phyloP scores from a whole-genome alignment of 164 flowering plant genomes.

The Akebia trifoliata region DNA sequence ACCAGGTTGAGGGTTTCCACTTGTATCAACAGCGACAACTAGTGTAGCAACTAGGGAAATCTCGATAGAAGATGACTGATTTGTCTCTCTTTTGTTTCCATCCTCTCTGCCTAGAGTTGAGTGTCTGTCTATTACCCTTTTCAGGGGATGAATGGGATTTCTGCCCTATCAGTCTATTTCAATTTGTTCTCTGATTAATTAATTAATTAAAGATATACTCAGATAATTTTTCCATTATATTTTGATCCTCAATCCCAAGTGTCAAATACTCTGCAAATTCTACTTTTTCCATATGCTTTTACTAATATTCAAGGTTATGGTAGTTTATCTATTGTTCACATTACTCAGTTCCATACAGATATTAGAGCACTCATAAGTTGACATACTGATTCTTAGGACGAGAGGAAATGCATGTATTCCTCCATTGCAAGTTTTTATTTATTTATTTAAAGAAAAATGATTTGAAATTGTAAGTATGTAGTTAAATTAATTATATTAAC shows the following conservation, averaged over 20 bases:
- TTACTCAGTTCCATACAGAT: no score
- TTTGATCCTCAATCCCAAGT: neutral
- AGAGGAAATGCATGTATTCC: no score
- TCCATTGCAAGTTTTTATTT: no score
- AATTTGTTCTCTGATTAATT: conserved; percentile 28
- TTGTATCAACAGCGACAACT: conserved; percentile 41
- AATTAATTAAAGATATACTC: conserved; percentile 29
- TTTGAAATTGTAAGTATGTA: no score
- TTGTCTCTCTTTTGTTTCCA: conserved; percentile 18
- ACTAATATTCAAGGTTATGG: no score
- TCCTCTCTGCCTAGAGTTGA: conserved; percentile 17
- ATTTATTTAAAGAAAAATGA: no score
- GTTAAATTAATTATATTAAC: no score
- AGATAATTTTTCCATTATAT: conserved; percentile 17
- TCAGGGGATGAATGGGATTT: conserved; percentile 28
- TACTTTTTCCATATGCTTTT: no score
- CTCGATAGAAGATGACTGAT: conserved; percentile 38
- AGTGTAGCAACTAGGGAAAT: conserved; percentile 26
- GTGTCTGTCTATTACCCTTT: conserved; percentile 19
- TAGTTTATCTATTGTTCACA: no score
- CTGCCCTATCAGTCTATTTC: conserved; percentile 25
- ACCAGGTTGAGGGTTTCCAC: conserved; percentile 30
- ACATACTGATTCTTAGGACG: no score
- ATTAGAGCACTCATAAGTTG: no score
- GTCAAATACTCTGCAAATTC: no score